Conservation (phyloP, 768 basidiomycete genomes). For the Pilatotrama ljubarskyi region DNA sequence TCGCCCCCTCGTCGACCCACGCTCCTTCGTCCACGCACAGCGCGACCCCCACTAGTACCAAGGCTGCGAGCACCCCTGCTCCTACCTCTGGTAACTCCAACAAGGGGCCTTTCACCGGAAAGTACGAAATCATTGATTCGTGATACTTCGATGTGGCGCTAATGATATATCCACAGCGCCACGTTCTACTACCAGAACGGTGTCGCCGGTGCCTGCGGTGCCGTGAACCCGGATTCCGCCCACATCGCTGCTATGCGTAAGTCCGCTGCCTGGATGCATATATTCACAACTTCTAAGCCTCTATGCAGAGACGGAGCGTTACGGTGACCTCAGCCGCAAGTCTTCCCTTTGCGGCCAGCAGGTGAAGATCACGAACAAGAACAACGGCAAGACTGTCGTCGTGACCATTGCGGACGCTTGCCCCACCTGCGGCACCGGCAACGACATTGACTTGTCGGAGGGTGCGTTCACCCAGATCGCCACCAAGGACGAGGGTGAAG, state of each 20-base stretch:
- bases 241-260: conserved; percentile 64
- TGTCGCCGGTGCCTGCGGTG: conserved; percentile 79
- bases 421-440: conserved; percentile 66
- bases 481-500: conserved; percentile 46
- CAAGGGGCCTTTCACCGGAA: conserved; percentile 42
- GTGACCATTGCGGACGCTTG: conserved; percentile 67
- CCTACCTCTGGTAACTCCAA: conserved; percentile 6
- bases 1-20: conserved; percentile 13
- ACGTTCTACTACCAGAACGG: conserved; percentile 53
- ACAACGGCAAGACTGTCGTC: conserved; percentile 55
- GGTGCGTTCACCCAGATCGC: conserved; percentile 67
- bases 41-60: conserved; percentile 21
- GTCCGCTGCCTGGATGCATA: conserved; percentile 20
- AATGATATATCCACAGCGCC: conserved; percentile 27
- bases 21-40: conserved; percentile 13
- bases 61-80: conserved; percentile 20
- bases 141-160: background rate
- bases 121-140: background rate
- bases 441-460: conserved; percentile 75
- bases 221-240: conserved; percentile 52
- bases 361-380: conserved; percentile 63
- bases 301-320: conserved; percentile 45
- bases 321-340: conserved; percentile 45
- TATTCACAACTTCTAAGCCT: background rate
- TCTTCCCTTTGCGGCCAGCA: conserved; percentile 66